Evolutionary conservation across 768 basidiomycete species (phyloP), one percentile per base, ranked within the genome.

Genomic region (Xanthoconium purpureum): DNA sequence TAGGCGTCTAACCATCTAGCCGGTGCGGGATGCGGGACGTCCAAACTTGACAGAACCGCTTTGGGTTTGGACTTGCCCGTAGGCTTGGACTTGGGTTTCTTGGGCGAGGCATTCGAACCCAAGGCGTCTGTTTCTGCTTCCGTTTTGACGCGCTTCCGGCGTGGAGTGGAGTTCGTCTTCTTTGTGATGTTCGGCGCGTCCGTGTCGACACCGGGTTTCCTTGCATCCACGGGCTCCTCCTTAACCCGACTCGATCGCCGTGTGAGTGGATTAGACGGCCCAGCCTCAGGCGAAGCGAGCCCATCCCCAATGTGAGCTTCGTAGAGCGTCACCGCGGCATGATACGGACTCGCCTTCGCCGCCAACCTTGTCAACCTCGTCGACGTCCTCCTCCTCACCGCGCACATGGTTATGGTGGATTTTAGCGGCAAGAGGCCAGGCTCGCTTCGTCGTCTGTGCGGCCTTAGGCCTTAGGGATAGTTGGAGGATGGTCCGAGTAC

Each of bases 1-100:
- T 92, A 95, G 5, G 78, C 78, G 57, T 90, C 83, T 40, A 73
- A 71, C 91, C 92, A 94, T 38, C 72, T 67, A 32, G 70, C 67
- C 9, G 91, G 92, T 2, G 83, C 75, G 0, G 88, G 84, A 62
- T 92, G 89, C 0, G 91, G 85, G 0, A 70, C 74, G 3, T 71
- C 78, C 20, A 91, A 71, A 1, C 76, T 67, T 55, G 80, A 79
- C 51, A 75, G 78, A n/a, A 87, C 78, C 2, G 75, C 66, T 10
- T 49, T 50, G n/a, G 38, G 9, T 64, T 85, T 89, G 3, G 66
- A 64, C 67, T 87, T 89, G 60, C 76, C 76, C 3, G 85, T 89
- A 59, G 76, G 76, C 3, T 82, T 78, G 1, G 6, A 2, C 37
- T 17, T 17, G 37, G 37, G 78, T 14, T 64, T 59, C 76, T 52